Evolutionary conservation across 1,139 yeast species (phyloP).

Genomic region (Geotrichum restrictum): DNA sequence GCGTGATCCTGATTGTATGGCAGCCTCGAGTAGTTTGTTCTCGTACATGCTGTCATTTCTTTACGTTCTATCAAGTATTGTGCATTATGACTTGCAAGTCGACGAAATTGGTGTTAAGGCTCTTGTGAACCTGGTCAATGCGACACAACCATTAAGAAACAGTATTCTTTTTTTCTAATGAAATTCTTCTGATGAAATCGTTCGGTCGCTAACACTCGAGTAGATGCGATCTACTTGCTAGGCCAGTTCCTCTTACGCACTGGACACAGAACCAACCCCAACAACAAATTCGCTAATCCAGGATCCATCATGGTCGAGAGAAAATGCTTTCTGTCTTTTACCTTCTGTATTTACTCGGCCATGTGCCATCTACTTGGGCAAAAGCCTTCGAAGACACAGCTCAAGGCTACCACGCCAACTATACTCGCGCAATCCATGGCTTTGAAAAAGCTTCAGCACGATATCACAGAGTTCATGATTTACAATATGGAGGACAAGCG

Average conservation of each 20-base stretch:
- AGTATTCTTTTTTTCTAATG: not conserved
- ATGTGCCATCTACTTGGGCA: not conserved
- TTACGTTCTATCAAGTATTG: not conserved
- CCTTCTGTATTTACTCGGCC: not conserved
- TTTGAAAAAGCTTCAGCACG: not conserved
- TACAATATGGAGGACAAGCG: conserved; percentile 5
- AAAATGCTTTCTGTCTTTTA: conserved; percentile 1
- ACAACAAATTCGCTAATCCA: not conserved
- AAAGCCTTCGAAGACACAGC: not conserved
- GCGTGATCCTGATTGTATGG: not conserved
- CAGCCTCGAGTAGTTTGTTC: not conserved
- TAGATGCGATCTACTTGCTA: conserved; percentile 1
- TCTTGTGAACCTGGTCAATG: not conserved
- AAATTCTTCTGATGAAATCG: no score
- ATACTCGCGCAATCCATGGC: not conserved
- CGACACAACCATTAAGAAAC: not conserved
- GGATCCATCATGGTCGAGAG: not conserved
- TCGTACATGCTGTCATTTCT: conserved; percentile 2
- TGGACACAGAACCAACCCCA: not conserved
- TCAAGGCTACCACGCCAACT: not conserved
- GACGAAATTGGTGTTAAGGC: not conserved
- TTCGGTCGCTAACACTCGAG: not conserved
- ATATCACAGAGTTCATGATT: conserved; percentile 2
- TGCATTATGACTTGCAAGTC: not conserved
- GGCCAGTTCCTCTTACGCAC: conserved; percentile 3